These are phyloP conservation scores for Ceriops decandra DNA, from an alignment of 345 rosid species.

Conservation along the genomic window DNA sequence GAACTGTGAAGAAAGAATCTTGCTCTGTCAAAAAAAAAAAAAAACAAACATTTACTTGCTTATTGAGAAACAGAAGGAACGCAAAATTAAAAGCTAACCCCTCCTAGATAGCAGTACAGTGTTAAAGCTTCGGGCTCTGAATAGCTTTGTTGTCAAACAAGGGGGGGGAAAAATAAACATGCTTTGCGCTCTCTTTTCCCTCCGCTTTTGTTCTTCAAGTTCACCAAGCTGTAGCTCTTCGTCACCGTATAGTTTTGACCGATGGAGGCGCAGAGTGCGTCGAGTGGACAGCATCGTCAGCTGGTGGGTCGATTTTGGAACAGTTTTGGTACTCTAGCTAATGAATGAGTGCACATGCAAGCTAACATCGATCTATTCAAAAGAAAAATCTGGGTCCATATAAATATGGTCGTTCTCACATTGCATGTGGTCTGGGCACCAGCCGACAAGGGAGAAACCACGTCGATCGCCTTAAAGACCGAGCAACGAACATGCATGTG, in stretches of 20 bases:
- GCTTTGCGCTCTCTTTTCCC: not conserved
- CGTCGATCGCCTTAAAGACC: not conserved
- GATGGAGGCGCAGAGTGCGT: too few relatives aligned
- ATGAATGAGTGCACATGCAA: not conserved
- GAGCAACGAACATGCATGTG: not conserved
- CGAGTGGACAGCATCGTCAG: too few relatives aligned
- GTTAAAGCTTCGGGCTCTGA: too few relatives aligned
- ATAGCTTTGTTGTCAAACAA: too few relatives aligned
- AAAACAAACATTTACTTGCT: too few relatives aligned
- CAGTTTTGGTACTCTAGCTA: too few relatives aligned
- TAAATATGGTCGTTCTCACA: too few relatives aligned
- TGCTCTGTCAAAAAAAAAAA: too few relatives aligned
- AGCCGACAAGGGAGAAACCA: constrained; percentile 7
- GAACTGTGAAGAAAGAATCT: not conserved
- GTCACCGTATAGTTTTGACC: too few relatives aligned
- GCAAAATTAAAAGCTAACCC: constrained; percentile 4
- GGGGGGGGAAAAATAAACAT: too few relatives aligned
- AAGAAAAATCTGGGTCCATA: not conserved
- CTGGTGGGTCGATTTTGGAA: too few relatives aligned
- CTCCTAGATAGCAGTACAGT: not conserved
- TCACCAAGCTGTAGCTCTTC: not conserved
- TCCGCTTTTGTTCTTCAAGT: not conserved
- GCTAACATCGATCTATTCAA: not conserved
- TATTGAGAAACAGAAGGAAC: not conserved
- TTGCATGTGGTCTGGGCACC: constrained; percentile 10